Evolutionary conservation across 306 rosid species (phyloP).

Genomic region (Oxytropis ochrocephala): DNA sequence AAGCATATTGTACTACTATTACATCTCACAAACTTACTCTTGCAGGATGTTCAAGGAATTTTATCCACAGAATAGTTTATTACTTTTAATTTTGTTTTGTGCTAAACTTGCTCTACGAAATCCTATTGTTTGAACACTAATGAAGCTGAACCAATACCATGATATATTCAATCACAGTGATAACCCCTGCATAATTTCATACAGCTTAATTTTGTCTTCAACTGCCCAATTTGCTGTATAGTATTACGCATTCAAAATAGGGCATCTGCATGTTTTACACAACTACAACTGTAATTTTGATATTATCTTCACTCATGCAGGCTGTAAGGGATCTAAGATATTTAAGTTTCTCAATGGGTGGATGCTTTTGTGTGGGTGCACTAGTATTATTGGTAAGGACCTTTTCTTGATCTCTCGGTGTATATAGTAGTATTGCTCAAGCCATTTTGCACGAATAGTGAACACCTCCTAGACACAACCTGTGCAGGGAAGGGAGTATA

Average conservation of each 20-base stretch:
- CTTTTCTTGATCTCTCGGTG: constrained; percentile 10
- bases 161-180: not conserved
- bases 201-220: not conserved
- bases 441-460: constrained; percentile 2
- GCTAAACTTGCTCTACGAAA: not conserved
- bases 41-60: not conserved
- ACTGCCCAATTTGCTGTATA: not conserved
- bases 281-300: not conserved
- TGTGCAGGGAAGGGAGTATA: not conserved
- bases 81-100: not conserved
- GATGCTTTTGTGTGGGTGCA: constrained; percentile 62
- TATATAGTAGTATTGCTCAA: not conserved
- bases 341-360: constrained; percentile 71
- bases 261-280: not conserved
- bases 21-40: not conserved
- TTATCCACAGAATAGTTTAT: not conserved
- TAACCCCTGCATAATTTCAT: not conserved
- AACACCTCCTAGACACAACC: not conserved
- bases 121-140: not conserved
- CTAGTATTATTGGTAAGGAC: constrained; percentile 46
- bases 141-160: not conserved
- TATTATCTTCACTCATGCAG: constrained; percentile 35
- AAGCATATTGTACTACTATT: not conserved
- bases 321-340: constrained; percentile 87
- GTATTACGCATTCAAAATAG: not conserved